phyloP scores from a whole-genome alignment of 768 basidiomycete species.

The Lanmaoa pseudosensibilis region DNA sequence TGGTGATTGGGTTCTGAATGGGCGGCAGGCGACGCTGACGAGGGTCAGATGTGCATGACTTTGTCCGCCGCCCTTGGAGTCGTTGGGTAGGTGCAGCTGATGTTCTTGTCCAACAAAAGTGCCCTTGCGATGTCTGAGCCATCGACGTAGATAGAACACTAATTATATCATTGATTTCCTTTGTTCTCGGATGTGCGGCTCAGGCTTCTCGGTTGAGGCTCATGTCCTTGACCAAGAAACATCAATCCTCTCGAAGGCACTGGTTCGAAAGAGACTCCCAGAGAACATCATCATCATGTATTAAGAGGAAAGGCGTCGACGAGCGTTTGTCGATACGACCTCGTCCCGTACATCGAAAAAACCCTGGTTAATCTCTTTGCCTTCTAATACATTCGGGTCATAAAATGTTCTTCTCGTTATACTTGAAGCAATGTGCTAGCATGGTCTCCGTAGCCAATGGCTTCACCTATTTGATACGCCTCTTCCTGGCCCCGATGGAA shows the following conservation, averaged over 20 bases:
- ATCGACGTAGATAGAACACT: neutral
- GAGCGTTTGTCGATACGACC: too few relatives aligned
- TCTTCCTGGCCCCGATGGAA: neutral
- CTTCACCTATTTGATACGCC: neutral
- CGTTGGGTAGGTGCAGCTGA: neutral
- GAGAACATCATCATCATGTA: neutral
- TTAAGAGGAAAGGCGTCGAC: neutral
- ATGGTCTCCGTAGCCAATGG: neutral
- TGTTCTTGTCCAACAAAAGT: neutral
- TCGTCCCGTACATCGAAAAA: neutral
- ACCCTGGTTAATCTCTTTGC: neutral
- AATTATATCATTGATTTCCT: neutral
- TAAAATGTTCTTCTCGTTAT: neutral
- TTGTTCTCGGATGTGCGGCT: neutral
- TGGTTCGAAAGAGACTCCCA: neutral
- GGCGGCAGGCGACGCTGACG: neutral
- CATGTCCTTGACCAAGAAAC: neutral
- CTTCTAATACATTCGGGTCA: neutral
- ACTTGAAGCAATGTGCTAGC: neutral
- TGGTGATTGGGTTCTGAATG: conserved; percentile 37
- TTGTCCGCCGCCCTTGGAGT: neutral
- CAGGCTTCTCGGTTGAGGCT: too few relatives aligned
- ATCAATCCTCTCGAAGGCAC: neutral
- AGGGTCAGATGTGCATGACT: neutral
- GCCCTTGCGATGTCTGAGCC: neutral